Conservation (phyloP, 441 rosid species). For the Dalechampia spathulata region DNA sequence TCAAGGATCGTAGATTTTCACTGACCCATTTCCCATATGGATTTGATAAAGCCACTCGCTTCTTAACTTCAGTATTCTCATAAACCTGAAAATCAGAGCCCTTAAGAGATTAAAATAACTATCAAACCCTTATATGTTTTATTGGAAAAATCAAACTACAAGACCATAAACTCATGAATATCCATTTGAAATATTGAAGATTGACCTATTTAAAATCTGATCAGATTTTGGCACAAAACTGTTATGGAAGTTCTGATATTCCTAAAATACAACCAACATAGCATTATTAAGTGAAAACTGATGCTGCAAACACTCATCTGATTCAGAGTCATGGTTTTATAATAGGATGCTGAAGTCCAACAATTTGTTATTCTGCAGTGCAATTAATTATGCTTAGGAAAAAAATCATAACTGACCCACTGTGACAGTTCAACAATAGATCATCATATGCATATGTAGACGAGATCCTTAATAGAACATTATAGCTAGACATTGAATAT, state of each 20-base stretch:
- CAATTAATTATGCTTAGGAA: too few relatives aligned
- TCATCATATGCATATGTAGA: too few relatives aligned
- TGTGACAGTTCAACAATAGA: too few relatives aligned
- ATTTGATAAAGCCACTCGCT: constrained; percentile 66
- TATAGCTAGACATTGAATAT: too few relatives aligned
- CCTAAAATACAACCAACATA: background rate
- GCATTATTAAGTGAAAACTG: background rate
- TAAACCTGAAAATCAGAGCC: constrained; percentile 54
- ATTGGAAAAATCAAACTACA: background rate
- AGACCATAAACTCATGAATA: background rate
- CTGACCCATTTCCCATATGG: constrained; percentile 91
- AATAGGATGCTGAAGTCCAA: too few relatives aligned
- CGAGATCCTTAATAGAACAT: too few relatives aligned
- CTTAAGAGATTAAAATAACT: constrained; percentile 10
- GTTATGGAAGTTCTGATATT: background rate
- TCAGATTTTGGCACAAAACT: background rate
- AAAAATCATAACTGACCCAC: too few relatives aligned
- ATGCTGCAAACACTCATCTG: too few relatives aligned
- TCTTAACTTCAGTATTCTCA: constrained; percentile 96
- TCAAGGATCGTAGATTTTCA: constrained; percentile 71
- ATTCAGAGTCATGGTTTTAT: too few relatives aligned
- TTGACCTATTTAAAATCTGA: background rate
- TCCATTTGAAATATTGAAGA: background rate
- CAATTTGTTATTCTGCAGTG: too few relatives aligned
- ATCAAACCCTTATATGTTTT: background rate